Percentiles rank a stretch among this genome's conserved stretches.
Evolutionary conservation across 2,329 filamentous ascomycete genomes (phyloP).

Genomic region (Fusarium napiforme): DNA sequence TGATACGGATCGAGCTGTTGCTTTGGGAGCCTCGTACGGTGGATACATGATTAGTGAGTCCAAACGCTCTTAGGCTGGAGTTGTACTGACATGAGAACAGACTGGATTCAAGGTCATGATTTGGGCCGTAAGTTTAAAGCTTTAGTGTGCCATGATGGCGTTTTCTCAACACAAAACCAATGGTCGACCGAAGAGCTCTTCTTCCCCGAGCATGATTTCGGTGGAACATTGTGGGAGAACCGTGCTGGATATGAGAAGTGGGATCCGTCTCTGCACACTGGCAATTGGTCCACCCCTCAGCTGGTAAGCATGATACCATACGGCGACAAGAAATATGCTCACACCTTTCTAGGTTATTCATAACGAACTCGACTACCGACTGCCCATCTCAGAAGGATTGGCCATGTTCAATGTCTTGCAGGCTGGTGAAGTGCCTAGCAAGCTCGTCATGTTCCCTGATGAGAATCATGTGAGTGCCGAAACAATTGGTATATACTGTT

Average conservation of each 20-base stretch:
- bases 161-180: constrained; percentile 77
- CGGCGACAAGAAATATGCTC: not conserved
- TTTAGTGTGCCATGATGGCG: constrained; percentile 87
- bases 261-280: constrained; percentile 72
- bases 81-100: constrained; percentile 51
- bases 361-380: constrained; percentile 87
- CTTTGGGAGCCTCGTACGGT: constrained; percentile 79
- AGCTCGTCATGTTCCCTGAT: constrained; percentile 83
- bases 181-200: constrained; percentile 76
- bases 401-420: constrained; percentile 89
- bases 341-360: constrained; percentile 69
- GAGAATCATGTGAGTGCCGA: constrained; percentile 65
- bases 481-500: not conserved
- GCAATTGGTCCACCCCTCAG: constrained; percentile 86
- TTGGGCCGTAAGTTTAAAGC: constrained; percentile 88
- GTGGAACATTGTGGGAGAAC: constrained; percentile 70
- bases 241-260: constrained; percentile 73
- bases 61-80: too few relatives aligned
- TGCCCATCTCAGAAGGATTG: constrained; percentile 86
- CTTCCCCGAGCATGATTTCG: constrained; percentile 76
- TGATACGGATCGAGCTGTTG: constrained; percentile 76
- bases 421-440: constrained; percentile 77
- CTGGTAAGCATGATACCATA: constrained; percentile 62
- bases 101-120: constrained; percentile 91
- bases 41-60: constrained; percentile 77